Evolutionary conservation across 2,329 filamentous ascomycete species (phyloP).

Genomic region (Ambrosiella cleistominuta): DNA sequence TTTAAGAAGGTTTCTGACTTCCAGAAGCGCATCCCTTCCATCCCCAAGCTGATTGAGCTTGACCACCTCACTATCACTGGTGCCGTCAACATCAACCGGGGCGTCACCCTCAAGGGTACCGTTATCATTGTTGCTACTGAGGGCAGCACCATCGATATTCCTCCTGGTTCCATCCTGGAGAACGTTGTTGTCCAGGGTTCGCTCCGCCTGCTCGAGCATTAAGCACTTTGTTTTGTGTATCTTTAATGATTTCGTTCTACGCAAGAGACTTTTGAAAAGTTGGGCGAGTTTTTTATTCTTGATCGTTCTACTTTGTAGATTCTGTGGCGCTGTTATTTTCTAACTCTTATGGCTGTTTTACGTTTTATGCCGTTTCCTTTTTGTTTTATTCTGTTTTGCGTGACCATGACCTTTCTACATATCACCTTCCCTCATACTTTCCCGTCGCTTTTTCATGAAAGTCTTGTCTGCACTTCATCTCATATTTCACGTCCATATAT

Average conservation of each 20-base stretch:
- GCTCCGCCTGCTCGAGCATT: slow-evolving; percentile 56
- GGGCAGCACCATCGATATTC: slow-evolving; percentile 93
- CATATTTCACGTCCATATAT: not conserved
- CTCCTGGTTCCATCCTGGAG: slow-evolving; percentile 89
- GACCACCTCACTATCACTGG: slow-evolving; percentile 96
- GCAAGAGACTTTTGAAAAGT: not conserved
- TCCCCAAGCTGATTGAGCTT: slow-evolving; percentile 79
- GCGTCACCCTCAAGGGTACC: slow-evolving; percentile 90
- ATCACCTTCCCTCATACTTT: not conserved
- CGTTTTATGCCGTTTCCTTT: not conserved
- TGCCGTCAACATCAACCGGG: slow-evolving; percentile 87
- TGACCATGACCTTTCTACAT: not conserved
- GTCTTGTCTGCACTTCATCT: not conserved
- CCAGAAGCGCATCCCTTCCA: slow-evolving; percentile 71
- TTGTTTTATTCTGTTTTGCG: not conserved
- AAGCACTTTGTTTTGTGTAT: slow-evolving; percentile 15
- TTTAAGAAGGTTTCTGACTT: slow-evolving; percentile 99
- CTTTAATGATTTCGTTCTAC: not conserved
- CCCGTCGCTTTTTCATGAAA: not conserved
- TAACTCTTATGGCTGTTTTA: not conserved
- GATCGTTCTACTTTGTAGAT: not conserved
- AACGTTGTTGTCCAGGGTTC: slow-evolving; percentile 98
- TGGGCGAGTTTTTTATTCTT: not conserved
- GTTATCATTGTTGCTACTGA: slow-evolving; percentile 98
- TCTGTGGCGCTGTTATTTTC: not conserved